Percentiles rank a stretch among this genome's conserved stretches.
Evolutionary conservation across 1,139 yeast genomes (phyloP).

Genomic region (Suhomyces panamericanus): DNA sequence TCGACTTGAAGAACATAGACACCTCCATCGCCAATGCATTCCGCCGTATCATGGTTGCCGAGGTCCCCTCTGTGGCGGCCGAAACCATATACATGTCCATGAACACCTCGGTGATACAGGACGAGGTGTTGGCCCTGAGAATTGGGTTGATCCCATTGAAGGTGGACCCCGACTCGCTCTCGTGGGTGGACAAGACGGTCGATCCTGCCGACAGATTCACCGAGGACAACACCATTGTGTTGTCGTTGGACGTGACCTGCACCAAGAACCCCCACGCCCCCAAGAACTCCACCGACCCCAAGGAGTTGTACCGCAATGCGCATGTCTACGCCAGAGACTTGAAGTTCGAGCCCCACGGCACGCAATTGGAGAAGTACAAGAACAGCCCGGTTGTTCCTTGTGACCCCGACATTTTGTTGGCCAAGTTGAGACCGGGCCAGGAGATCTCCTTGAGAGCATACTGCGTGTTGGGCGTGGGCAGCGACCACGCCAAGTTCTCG

Average conservation of each 20-base stretch:
- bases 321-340: slow-evolving; percentile 87
- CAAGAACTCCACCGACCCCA: slow-evolving; percentile 76
- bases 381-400: slow-evolving; percentile 72
- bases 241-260: slow-evolving; percentile 79
- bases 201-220: slow-evolving; percentile 73
- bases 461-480: slow-evolving; percentile 87
- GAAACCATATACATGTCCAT: slow-evolving; percentile 87
- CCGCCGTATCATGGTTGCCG: slow-evolving; percentile 95
- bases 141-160: slow-evolving; percentile 88
- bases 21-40: slow-evolving; percentile 95
- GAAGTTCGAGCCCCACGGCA: slow-evolving; percentile 89
- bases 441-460: slow-evolving; percentile 89
- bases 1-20: slow-evolving; percentile 83
- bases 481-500: slow-evolving; percentile 95
- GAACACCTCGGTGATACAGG: slow-evolving; percentile 95
- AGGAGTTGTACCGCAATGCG: slow-evolving; percentile 77
- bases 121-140: slow-evolving; percentile 94
- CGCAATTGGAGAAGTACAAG: slow-evolving; percentile 69
- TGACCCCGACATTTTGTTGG: slow-evolving; percentile 85
- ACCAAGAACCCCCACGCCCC: slow-evolving; percentile 85
- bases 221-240: slow-evolving; percentile 85
- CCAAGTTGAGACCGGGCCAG: slow-evolving; percentile 95
- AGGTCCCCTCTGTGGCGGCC: slow-evolving; percentile 94
- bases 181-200: slow-evolving; percentile 68
- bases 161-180: slow-evolving; percentile 84